These are phyloP conservation scores for Pseudogymnoascus sp. DNA, from an alignment of 2,329 filamentous ascomycete species.

Conservation along the genomic window DNA sequence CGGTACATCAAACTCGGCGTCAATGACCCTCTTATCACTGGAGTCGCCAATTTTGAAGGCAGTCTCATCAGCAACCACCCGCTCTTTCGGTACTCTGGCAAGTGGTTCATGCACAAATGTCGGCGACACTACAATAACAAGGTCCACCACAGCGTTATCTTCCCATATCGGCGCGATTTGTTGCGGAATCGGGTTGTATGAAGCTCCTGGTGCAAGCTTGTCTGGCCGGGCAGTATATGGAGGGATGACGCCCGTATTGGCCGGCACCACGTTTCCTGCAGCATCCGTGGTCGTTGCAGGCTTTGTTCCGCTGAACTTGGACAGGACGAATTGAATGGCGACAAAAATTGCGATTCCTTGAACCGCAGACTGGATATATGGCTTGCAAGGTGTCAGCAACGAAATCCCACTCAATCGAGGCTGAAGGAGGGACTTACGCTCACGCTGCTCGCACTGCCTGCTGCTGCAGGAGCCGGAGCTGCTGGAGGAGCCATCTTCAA, in stretches of 20 bases:
- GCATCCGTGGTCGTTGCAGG: constrained; percentile 41
- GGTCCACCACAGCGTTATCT: constrained; percentile 67
- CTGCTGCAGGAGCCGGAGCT: constrained; percentile 26
- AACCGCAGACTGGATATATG: constrained; percentile 33
- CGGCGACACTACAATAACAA: constrained; percentile 76
- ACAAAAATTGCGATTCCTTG: constrained; percentile 48
- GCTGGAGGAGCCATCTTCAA: constrained; percentile 27
- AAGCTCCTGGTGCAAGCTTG: constrained; percentile 51
- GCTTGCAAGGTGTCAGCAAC: constrained; percentile 19
- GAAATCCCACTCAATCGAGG: background rate
- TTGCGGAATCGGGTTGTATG: constrained; percentile 59
- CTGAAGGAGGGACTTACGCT: constrained; percentile 21
- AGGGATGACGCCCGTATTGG: constrained; percentile 51
- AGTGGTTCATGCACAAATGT: constrained; percentile 63
- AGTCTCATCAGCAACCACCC: constrained; percentile 71
- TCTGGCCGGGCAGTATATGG: constrained; percentile 59
- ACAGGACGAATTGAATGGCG: constrained; percentile 51
- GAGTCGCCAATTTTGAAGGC: constrained; percentile 72
- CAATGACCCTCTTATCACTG: constrained; percentile 68
- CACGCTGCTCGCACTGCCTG: constrained; percentile 23
- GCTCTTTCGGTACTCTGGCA: constrained; percentile 55
- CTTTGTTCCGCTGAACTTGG: constrained; percentile 44
- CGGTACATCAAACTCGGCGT: constrained; percentile 72
- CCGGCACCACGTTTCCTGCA: constrained; percentile 46
- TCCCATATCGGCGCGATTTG: constrained; percentile 84